These are phyloP conservation scores for Gremmenia infestans DNA, from an alignment of 2,329 filamentous ascomycete genomes.

Conservation along the genomic window DNA sequence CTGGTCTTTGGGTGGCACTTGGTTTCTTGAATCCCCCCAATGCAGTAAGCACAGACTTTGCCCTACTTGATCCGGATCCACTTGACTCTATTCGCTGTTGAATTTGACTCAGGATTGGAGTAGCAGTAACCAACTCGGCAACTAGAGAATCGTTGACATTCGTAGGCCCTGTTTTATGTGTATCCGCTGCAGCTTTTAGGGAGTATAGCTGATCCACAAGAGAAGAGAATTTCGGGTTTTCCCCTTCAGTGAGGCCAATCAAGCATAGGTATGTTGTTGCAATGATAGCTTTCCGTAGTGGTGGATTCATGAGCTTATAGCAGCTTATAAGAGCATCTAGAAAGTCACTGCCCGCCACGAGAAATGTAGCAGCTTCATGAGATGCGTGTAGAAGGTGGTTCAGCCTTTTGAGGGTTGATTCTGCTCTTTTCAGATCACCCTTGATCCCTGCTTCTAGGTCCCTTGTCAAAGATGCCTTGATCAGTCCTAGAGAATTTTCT, in stretches of 20 bases:
- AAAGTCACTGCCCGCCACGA: conserved; percentile 84
- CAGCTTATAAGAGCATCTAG: conserved; percentile 68
- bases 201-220: conserved; percentile 80
- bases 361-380: conserved; percentile 50
- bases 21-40: conserved; percentile 56
- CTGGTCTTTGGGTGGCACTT: conserved; percentile 46
- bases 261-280: conserved; percentile 73
- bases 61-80: conserved; percentile 47
- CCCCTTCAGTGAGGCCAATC: conserved; percentile 60
- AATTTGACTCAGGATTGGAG: conserved; percentile 65
- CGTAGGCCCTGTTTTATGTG: conserved; percentile 51
- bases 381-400: conserved; percentile 61
- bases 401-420: conserved; percentile 51
- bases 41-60: conserved; percentile 55
- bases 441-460: conserved; percentile 57
- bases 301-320: conserved; percentile 59
- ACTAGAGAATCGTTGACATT: conserved; percentile 68
- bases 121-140: conserved; percentile 73
- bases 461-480: conserved; percentile 59
- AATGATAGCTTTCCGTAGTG: conserved; percentile 62
- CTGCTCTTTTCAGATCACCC: conserved; percentile 49
- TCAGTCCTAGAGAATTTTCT: conserved; percentile 50
- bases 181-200: conserved; percentile 66
- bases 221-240: conserved; percentile 65
- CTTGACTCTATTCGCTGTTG: conserved; percentile 47